A percentile compares a stretch with the other conserved stretches of the same genome.
Evolutionary conservation across 2,329 filamentous ascomycete species (phyloP).

Genomic region (Alternaria ventricosa): DNA sequence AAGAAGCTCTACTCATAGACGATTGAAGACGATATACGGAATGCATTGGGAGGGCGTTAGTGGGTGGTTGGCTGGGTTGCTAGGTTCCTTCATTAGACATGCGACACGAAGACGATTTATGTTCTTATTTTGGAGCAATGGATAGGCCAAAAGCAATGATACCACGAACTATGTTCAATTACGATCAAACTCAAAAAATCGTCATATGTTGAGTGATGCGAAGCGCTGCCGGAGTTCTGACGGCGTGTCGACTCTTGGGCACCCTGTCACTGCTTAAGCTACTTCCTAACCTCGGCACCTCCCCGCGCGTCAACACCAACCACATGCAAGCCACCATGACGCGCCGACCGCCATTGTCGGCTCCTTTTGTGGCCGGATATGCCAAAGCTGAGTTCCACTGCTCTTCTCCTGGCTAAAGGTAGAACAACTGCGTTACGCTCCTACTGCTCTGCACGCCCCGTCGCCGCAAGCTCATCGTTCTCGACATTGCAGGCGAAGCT

Average conservation of each 20-base stretch:
- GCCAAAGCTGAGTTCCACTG: constrained; percentile 23
- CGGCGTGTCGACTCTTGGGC: not conserved
- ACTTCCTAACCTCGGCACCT: constrained; percentile 41
- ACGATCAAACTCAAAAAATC: not conserved
- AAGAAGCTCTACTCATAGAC: constrained; percentile 96
- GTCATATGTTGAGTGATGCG: not conserved
- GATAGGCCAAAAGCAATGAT: constrained; percentile 48
- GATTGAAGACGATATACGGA: constrained; percentile 1
- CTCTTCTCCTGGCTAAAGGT: constrained; percentile 16
- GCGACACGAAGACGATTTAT: constrained; percentile 30
- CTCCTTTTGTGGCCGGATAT: constrained; percentile 30
- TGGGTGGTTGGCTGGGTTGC: constrained; percentile 9
- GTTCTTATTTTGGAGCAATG: constrained; percentile 28
- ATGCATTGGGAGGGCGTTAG: constrained; percentile 44
- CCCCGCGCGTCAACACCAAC: constrained; percentile 34
- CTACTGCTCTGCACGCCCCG: not conserved
- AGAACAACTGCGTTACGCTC: not conserved
- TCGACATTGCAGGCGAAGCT: not conserved
- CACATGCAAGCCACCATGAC: constrained; percentile 30
- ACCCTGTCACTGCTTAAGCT: constrained; percentile 7
- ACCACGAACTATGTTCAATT: constrained; percentile 34
- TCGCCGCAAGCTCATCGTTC: not conserved
- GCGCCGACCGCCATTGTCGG: constrained; percentile 14
- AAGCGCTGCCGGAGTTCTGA: constrained; percentile 7
- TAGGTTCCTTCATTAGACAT: constrained; percentile 22